Percentiles rank a stretch among this genome's conserved stretches.
Conservation (phyloP, 805 yeast genomes). For the Nakazawaea pomicola region DNA sequence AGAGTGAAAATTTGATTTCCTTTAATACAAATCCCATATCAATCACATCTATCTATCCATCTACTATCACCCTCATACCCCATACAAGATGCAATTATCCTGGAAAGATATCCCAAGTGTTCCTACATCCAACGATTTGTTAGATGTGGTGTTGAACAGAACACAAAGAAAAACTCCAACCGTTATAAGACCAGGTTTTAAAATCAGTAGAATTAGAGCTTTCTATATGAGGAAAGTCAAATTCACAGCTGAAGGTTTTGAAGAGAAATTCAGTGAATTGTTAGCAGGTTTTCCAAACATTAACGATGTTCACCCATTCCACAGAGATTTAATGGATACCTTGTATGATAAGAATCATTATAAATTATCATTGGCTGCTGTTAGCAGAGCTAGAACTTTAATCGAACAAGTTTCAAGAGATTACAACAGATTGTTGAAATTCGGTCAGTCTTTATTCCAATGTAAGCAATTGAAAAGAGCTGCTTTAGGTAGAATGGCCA, state of each 20-base stretch:
- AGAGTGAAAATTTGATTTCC: constrained; percentile 1
- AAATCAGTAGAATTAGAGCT: constrained; percentile 92
- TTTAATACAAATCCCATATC: not conserved
- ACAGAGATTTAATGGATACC: constrained; percentile 96
- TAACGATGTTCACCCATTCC: constrained; percentile 97
- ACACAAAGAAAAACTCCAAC: constrained; percentile 99
- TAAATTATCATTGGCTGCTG: constrained; percentile 92
- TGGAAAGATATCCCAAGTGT: constrained; percentile 99
- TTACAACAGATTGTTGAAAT: constrained; percentile 87
- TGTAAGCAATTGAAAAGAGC: constrained; percentile 98
- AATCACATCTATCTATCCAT: not conserved
- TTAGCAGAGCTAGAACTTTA: constrained; percentile 88
- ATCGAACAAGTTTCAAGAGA: constrained; percentile 96
- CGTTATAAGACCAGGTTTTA: constrained; percentile 95
- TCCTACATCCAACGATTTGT: constrained; percentile 84
- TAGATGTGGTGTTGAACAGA: constrained; percentile 94
- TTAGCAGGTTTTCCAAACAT: constrained; percentile 91
- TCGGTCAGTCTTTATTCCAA: constrained; percentile 96
- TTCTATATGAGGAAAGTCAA: constrained; percentile 98
- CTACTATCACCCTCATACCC: not conserved
- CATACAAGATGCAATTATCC: constrained; percentile 75
- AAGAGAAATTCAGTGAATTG: constrained; percentile 85
- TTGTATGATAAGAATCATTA: constrained; percentile 97
- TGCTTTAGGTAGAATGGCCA: constrained; percentile 99
- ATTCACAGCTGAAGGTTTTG: constrained; percentile 93